Conservation (phyloP, 495 filamentous ascomycete species). For the Talaromyces nanjingensis region DNA sequence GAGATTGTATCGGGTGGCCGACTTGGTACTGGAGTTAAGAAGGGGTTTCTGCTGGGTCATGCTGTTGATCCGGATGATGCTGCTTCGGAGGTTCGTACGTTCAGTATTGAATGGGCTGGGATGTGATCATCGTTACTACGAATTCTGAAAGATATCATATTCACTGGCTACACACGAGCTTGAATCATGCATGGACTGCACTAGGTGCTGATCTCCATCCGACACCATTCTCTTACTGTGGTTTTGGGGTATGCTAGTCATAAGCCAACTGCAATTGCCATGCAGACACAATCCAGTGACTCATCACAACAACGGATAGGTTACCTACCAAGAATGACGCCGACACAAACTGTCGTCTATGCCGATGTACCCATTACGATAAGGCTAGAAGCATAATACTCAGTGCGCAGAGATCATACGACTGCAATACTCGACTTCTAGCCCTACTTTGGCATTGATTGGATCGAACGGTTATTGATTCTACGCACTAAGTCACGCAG, state of each 20-base stretch:
- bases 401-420: not conserved
- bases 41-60: slow-evolving; percentile 75
- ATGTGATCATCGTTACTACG: slow-evolving; percentile 44
- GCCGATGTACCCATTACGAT: not conserved
- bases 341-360: not conserved
- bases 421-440: not conserved
- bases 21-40: slow-evolving; percentile 91
- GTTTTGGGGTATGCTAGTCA: too few species aligned
- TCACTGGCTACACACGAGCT: not conserved
- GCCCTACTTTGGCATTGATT: not conserved
- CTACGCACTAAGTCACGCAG: not conserved
- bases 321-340: not conserved
- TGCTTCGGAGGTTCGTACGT: slow-evolving; percentile 47
- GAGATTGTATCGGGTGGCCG: slow-evolving; percentile 80
- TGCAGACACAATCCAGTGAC: not conserved
- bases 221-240: too few species aligned
- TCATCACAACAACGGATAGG: not conserved
- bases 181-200: not conserved
- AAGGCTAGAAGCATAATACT: not conserved
- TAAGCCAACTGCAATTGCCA: not conserved
- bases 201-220: not conserved
- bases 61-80: slow-evolving; percentile 38
- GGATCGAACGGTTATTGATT: not conserved
- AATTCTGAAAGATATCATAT: not conserved
- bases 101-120: slow-evolving; percentile 78